These are phyloP conservation scores for Angomonas ambiguus DNA, from an alignment of 208 protist genomes.

Conservation along the genomic window DNA sequence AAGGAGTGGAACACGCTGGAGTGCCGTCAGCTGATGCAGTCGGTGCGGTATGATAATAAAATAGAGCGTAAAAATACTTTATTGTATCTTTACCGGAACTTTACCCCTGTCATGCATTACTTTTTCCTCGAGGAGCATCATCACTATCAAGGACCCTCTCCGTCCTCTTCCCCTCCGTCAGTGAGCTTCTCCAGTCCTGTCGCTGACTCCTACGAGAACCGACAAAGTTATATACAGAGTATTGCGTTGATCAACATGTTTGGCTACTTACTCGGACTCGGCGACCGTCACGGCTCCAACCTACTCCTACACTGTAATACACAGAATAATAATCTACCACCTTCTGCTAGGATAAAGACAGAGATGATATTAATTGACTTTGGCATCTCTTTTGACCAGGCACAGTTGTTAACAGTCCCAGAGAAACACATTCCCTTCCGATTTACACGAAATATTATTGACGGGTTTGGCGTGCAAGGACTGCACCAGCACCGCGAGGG, in stretches of 20 bases:
- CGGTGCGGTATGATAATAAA: conserved; percentile 14
- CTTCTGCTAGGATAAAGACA: too few relatives aligned
- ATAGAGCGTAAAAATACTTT: conserved; percentile 26
- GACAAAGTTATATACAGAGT: conserved; percentile 88
- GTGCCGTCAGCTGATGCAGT: conserved; percentile 46
- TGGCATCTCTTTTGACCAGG: conserved; percentile 93
- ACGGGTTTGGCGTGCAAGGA: conserved; percentile 92
- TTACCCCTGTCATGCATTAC: conserved; percentile 92
- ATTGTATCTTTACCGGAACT: conserved; percentile 62
- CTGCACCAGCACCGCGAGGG: too few relatives aligned
- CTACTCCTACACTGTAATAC: conserved; percentile 91
- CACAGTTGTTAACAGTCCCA: conserved; percentile 79
- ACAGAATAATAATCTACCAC: too few relatives aligned
- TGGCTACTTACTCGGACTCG: conserved; percentile 95
- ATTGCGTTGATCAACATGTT: conserved; percentile 89
- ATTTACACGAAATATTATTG: conserved; percentile 95
- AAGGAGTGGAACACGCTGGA: conserved; percentile 51
- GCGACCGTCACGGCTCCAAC: conserved; percentile 96
- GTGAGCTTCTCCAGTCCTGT: conserved; percentile 16
- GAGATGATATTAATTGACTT: conserved; percentile 96
- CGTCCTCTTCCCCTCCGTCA: not conserved
- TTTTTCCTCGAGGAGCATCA: conserved; percentile 93
- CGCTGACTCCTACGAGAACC: conserved; percentile 71
- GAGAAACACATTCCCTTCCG: conserved; percentile 95
- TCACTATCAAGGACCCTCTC: not conserved